Evolutionary conservation across 2,329 filamentous ascomycete species (phyloP).

Genomic region (Paraconiothyrium sp.): DNA sequence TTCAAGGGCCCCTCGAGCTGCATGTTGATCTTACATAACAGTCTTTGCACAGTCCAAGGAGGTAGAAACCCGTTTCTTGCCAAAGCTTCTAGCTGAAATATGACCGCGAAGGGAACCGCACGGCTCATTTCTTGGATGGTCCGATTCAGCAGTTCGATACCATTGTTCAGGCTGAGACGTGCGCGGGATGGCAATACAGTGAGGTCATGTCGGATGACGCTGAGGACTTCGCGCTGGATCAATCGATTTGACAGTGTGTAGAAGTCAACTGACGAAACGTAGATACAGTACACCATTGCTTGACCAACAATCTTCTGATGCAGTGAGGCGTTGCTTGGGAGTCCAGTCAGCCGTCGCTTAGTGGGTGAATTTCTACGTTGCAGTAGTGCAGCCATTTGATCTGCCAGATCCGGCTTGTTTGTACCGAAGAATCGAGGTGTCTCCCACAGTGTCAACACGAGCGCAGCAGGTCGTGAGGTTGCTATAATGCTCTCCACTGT

Average conservation of each 20-base stretch:
- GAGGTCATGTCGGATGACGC: constrained; percentile 16
- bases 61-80: constrained; percentile 61
- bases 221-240: constrained; percentile 19
- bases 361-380: constrained; percentile 6
- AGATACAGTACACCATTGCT: constrained; percentile 59
- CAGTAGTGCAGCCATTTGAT: constrained; percentile 20
- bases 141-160: constrained; percentile 9
- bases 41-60: constrained; percentile 19
- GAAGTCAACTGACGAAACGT: constrained; percentile 27
- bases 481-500: constrained; percentile 45
- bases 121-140: constrained; percentile 4
- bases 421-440: constrained; percentile 49
- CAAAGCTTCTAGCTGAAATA: constrained; percentile 74
- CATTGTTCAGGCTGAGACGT: background rate
- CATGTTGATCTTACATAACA: constrained; percentile 15
- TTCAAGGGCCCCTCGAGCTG: background rate
- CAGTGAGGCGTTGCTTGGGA: constrained; percentile 42
- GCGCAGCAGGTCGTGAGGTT: constrained; percentile 32
- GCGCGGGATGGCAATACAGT: background rate
- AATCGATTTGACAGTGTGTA: constrained; percentile 17
- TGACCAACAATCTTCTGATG: constrained; percentile 48
- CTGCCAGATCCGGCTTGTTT: constrained; percentile 15
- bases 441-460: constrained; percentile 47
- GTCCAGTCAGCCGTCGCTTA: constrained; percentile 18
- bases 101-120: constrained; percentile 63